phyloP scores from a whole-genome alignment of 106 monocot genomes.

The Dactylorhiza incarnata region DNA sequence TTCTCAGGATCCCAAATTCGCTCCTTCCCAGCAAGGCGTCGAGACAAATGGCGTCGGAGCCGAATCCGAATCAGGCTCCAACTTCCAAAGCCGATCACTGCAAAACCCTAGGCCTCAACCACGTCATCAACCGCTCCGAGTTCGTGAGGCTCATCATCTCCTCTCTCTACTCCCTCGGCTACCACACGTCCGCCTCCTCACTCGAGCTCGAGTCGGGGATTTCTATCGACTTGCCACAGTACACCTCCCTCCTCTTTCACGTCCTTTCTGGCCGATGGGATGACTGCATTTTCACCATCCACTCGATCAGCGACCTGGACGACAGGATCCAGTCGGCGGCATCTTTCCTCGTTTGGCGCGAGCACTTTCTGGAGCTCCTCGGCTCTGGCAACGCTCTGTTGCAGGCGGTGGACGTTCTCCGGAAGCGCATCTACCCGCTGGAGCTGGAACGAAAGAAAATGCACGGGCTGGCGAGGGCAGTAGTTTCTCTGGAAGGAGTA shows the following conservation, averaged over 20 bases:
- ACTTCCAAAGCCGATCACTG: background rate
- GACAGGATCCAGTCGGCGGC: conserved; percentile 15
- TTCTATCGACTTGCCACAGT: conserved; percentile 33
- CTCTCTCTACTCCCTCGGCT: conserved; percentile 59
- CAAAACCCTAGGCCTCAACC: conserved; percentile 21
- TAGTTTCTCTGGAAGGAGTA: conserved; percentile 35
- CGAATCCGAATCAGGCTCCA: conserved; percentile 5
- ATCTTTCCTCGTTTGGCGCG: conserved; percentile 28
- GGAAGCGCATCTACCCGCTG: conserved; percentile 27
- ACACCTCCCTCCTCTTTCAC: conserved; percentile 22
- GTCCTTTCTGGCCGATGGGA: conserved; percentile 38
- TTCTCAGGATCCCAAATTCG: background rate
- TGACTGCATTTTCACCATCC: conserved; percentile 27
- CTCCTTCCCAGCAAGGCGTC: background rate
- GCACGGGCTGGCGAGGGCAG: conserved; percentile 27
- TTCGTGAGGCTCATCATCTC: conserved; percentile 35
- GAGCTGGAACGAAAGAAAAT: conserved; percentile 30
- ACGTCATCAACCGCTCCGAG: conserved; percentile 30
- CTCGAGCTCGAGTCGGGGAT: conserved; percentile 60
- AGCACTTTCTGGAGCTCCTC: conserved; percentile 56
- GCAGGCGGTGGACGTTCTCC: conserved; percentile 29
- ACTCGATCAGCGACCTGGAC: conserved; percentile 23
- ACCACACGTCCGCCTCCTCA: conserved; percentile 29
- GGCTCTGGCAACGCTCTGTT: conserved; percentile 21
- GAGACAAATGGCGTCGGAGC: background rate